Percentiles rank a stretch among this genome's conserved stretches.
These are phyloP conservation scores for Pouteria campechiana DNA, from an alignment of 179 eudicot genomes.

Conservation along the genomic window DNA sequence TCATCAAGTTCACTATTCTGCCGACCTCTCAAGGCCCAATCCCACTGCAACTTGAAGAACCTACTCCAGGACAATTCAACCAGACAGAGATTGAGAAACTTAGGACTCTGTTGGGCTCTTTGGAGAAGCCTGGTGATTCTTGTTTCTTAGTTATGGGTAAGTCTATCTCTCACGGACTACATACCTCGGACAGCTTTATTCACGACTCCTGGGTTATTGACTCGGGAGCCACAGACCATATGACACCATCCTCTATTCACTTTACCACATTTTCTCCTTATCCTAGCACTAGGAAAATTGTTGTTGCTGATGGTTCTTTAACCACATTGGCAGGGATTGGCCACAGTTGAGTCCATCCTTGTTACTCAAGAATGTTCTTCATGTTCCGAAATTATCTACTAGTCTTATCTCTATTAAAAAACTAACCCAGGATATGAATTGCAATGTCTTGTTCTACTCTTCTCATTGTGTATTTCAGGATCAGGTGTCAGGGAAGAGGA, in stretches of 20 bases:
- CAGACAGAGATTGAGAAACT: too few species aligned
- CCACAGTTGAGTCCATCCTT: neutral
- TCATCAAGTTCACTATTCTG: too few species aligned
- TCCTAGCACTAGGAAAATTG: neutral
- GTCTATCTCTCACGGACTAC: neutral
- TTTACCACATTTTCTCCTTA: neutral
- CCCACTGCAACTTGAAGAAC: too few species aligned
- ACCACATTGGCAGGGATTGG: neutral
- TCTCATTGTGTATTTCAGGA: neutral
- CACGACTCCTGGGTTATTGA: neutral
- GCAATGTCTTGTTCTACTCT: too few species aligned
- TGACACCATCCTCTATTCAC: neutral
- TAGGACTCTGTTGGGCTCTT: neutral
- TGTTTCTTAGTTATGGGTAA: neutral
- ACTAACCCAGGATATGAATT: too few species aligned
- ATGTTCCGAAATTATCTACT: too few species aligned
- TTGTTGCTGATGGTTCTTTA: neutral
- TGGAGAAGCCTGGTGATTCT: neutral
- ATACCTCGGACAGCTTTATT: neutral
- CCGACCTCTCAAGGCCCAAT: too few species aligned
- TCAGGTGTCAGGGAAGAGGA: neutral
- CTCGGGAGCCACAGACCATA: neutral
- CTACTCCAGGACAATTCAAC: too few species aligned
- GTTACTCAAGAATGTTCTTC: conserved; percentile 1
- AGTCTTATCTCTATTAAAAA: too few species aligned